Evolutionary conservation across 768 basidiomycete species (phyloP).

Genomic region (Rhodotorula toruloides): DNA sequence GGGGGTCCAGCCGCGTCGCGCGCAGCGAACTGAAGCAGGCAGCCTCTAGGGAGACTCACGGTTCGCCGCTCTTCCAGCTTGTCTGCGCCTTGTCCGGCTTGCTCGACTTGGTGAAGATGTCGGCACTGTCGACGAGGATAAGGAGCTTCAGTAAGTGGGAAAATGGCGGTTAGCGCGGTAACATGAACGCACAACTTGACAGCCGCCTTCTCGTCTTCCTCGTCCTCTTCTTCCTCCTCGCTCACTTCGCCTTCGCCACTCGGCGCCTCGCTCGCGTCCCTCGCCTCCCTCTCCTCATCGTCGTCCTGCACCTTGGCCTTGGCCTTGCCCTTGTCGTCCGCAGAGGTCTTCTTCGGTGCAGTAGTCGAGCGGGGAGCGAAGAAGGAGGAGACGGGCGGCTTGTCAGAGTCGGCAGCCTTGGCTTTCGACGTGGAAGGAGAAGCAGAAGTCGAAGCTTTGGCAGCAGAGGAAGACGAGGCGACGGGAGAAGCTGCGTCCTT

Average conservation of each 20-base stretch:
- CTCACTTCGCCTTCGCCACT: slow-evolving; percentile 1
- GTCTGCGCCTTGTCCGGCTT: slow-evolving; percentile 11
- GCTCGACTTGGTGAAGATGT: slow-evolving; percentile 31
- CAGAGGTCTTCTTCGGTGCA: neutral
- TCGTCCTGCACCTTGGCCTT: slow-evolving; percentile 14
- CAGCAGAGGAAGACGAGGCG: neutral
- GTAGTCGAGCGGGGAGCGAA: slow-evolving; percentile 23
- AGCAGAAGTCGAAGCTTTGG: neutral
- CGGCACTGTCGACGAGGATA: slow-evolving; percentile 18
- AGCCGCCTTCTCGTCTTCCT: slow-evolving; percentile 28
- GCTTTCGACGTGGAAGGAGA: neutral
- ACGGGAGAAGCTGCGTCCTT: neutral
- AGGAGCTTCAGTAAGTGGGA: neutral
- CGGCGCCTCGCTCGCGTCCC: slow-evolving; percentile 1
- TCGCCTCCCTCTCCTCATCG: slow-evolving; percentile 5
- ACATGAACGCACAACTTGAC: slow-evolving; percentile 28
- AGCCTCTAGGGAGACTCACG: slow-evolving; percentile 9
- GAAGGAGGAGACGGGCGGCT: slow-evolving; percentile 3
- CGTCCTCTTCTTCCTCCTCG: slow-evolving; percentile 26
- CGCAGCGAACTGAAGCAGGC: neutral
- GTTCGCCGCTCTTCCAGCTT: slow-evolving; percentile 32
- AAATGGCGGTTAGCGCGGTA: neutral
- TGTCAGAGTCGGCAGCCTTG: neutral
- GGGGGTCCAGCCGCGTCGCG: neutral
- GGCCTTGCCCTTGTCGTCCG: slow-evolving; percentile 10